These are phyloP conservation scores for Trichoderma gamsii DNA, from an alignment of 495 filamentous ascomycete species.

Conservation along the genomic window DNA sequence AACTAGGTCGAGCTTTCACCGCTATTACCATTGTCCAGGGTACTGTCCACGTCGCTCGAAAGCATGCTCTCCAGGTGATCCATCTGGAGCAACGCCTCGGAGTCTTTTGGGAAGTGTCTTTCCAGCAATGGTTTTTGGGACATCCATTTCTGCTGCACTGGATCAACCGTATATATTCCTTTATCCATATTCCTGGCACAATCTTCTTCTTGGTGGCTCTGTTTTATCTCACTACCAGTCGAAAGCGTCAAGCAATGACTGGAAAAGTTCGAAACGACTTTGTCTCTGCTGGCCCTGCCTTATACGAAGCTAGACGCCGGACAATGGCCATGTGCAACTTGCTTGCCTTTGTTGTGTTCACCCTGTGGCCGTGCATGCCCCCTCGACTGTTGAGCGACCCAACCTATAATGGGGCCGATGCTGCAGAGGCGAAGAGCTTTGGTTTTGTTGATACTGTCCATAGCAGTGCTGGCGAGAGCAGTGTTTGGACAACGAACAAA, in stretches of 20 bases:
- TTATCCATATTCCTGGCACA: conserved; percentile 77
- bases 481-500: conserved; percentile 66
- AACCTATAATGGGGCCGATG: conserved; percentile 21
- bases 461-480: conserved; percentile 39
- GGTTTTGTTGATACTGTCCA: conserved; percentile 75
- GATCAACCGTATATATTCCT: conserved; percentile 66
- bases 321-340: conserved; percentile 72
- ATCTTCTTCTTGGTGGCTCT: conserved; percentile 55
- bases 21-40: conserved; percentile 45
- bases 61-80: conserved; percentile 52
- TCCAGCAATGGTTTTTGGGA: conserved; percentile 51
- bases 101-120: conserved; percentile 54
- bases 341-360: conserved; percentile 71
- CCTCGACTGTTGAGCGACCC: conserved; percentile 57
- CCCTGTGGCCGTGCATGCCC: conserved; percentile 75
- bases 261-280: conserved; percentile 6
- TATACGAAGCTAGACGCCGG: conserved; percentile 39
- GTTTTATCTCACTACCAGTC: conserved; percentile 58
- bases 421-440: conserved; percentile 31
- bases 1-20: conserved; percentile 28
- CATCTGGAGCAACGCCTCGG: conserved; percentile 59
- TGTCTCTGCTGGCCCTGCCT: neutral
- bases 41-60: conserved; percentile 21
- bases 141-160: conserved; percentile 23
- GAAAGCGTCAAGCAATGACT: conserved; percentile 16